These are phyloP conservation scores for Juncus effusus DNA, from an alignment of 176 grass and related monocot genomes.

Conservation along the genomic window DNA sequence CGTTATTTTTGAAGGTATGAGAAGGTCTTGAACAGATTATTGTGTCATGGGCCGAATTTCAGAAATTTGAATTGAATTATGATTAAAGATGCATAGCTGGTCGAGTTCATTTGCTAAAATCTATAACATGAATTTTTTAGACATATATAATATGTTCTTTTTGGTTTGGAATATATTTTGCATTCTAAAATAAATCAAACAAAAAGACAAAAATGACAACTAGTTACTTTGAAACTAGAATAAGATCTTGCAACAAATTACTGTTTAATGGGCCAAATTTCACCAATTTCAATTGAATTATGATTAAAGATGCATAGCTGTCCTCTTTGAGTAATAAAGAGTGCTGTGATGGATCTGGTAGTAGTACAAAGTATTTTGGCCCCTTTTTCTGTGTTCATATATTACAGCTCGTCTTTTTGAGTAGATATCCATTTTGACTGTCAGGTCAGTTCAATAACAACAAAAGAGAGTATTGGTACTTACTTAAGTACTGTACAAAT, in stretches of 20 bases:
- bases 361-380: constrained; percentile 25
- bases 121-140: background rate
- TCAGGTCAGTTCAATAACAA: constrained; percentile 12
- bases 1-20: background rate
- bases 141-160: background rate
- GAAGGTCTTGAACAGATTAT: background rate
- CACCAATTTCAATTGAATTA: constrained; percentile 4
- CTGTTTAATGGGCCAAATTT: constrained; percentile 1
- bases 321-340: constrained; percentile 24
- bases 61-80: constrained; percentile 5
- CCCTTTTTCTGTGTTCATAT: background rate
- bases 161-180: background rate
- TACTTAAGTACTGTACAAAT: background rate
- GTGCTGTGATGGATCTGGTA: constrained; percentile 16
- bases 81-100: background rate
- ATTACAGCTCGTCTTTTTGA: no score
- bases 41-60: constrained; percentile 3
- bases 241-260: background rate
- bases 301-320: background rate
- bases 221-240: constrained; percentile 3
- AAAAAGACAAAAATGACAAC: constrained; percentile 21
- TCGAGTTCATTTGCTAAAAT: background rate
- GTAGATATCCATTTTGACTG: constrained; percentile 21
- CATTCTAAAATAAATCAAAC: constrained; percentile 1
- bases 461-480: no score